Conservation (phyloP, 371 early-diverging fungal species). For the Rhizopus microsporus region DNA sequence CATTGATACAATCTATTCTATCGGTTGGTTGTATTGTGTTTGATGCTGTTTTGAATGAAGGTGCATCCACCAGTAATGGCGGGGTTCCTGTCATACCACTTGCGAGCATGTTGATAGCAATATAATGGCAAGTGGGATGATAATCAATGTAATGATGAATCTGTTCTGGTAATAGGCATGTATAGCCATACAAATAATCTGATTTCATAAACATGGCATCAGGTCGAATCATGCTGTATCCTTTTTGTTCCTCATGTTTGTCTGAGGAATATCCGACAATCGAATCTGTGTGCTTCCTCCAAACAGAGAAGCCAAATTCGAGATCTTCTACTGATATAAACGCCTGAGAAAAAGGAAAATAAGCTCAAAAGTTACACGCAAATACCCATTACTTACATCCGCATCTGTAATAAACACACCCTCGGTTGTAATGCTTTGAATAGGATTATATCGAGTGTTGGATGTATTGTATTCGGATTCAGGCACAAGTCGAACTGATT, state of each 20-base stretch:
- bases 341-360: constrained; percentile 3
- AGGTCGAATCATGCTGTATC: constrained; percentile 29
- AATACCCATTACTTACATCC: constrained; percentile 17
- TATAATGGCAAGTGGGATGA: constrained; percentile 26
- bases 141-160: constrained; percentile 30
- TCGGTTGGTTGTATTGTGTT: background rate
- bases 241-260: constrained; percentile 4
- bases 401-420: constrained; percentile 30
- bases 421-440: constrained; percentile 22
- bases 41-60: background rate
- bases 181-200: constrained; percentile 32
- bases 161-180: constrained; percentile 33
- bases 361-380: background rate
- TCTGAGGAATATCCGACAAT: constrained; percentile 20
- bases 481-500: constrained; percentile 10
- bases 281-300: constrained; percentile 17
- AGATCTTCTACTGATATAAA: constrained; percentile 13
- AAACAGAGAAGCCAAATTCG: constrained; percentile 20
- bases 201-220: constrained; percentile 27
- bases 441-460: constrained; percentile 35
- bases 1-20: constrained; percentile 8
- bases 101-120: constrained; percentile 33
- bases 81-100: constrained; percentile 25
- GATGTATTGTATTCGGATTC: constrained; percentile 7
- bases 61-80: constrained; percentile 20